A percentile compares a stretch with the other conserved stretches of the same genome.
phyloP scores from a whole-genome alignment of 2,329 filamentous ascomycete genomes.

The Pseudogymnoascus sp. region DNA sequence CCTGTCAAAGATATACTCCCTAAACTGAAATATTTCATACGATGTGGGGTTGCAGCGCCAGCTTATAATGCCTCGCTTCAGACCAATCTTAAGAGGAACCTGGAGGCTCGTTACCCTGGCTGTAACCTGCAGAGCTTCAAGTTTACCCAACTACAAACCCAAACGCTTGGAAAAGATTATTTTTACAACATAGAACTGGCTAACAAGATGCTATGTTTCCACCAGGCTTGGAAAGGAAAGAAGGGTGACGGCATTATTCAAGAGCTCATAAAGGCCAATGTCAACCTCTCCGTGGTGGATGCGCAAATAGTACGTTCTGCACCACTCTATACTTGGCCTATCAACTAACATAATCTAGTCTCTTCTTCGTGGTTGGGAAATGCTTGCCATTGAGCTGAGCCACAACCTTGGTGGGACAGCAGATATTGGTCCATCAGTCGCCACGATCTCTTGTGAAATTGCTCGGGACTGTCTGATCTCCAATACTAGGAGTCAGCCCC shows the following conservation, averaged over 20 bases:
- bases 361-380: slow-evolving; percentile 84
- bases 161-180: slow-evolving; percentile 65
- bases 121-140: slow-evolving; percentile 74
- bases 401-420: slow-evolving; percentile 43
- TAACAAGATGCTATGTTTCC: slow-evolving; percentile 66
- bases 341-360: slow-evolving; percentile 42
- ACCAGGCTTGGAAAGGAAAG: slow-evolving; percentile 68
- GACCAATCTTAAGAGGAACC: slow-evolving; percentile 75
- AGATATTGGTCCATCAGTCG: slow-evolving; percentile 43
- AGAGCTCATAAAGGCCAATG: slow-evolving; percentile 81
- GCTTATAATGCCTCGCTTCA: slow-evolving; percentile 86
- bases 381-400: slow-evolving; percentile 76
- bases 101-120: slow-evolving; percentile 67
- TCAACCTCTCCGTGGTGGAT: slow-evolving; percentile 86
- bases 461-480: slow-evolving; percentile 70
- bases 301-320: slow-evolving; percentile 66
- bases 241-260: slow-evolving; percentile 66
- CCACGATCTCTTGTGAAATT: slow-evolving; percentile 42
- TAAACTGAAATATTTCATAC: slow-evolving; percentile 71
- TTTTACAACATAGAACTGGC: slow-evolving; percentile 79
- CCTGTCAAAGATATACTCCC: slow-evolving; percentile 66
- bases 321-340: neutral
- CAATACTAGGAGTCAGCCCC: slow-evolving; percentile 64
- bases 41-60: slow-evolving; percentile 70
- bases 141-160: slow-evolving; percentile 58